Evolutionary conservation across 2,329 filamentous ascomycete species (phyloP).

Genomic region (Aspergillus tubingensis): DNA sequence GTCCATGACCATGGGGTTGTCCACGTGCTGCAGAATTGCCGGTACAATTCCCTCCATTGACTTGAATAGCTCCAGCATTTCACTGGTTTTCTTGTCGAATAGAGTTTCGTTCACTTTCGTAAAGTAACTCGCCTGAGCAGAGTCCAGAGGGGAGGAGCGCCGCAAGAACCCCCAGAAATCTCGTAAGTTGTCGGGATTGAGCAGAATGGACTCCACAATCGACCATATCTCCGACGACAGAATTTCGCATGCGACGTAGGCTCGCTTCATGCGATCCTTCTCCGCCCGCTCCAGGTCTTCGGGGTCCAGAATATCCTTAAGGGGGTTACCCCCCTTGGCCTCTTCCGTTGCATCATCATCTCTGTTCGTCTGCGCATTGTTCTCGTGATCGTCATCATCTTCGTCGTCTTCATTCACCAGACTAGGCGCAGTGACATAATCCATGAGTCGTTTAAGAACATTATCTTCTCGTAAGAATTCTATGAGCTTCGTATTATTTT

Average conservation of each 20-base stretch:
- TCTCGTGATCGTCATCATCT: constrained; percentile 52
- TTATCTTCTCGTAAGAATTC: constrained; percentile 89
- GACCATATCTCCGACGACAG: constrained; percentile 96
- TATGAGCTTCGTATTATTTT: constrained; percentile 96
- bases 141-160: constrained; percentile 80
- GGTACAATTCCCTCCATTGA: constrained; percentile 77
- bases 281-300: constrained; percentile 71
- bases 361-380: constrained; percentile 29
- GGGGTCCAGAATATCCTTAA: constrained; percentile 37
- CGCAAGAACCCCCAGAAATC: constrained; percentile 91
- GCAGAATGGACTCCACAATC: constrained; percentile 88
- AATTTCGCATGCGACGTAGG: constrained; percentile 89
- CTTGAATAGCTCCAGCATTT: constrained; percentile 91
- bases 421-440: constrained; percentile 83
- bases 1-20: constrained; percentile 98
- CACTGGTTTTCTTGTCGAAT: constrained; percentile 95
- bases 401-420: constrained; percentile 55
- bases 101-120: constrained; percentile 98
- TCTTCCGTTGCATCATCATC: constrained; percentile 30
- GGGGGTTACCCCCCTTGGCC: constrained; percentile 42
- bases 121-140: constrained; percentile 94
- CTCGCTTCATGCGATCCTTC: constrained; percentile 89
- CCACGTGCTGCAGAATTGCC: constrained; percentile 87
- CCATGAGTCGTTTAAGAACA: constrained; percentile 79
- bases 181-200: constrained; percentile 74